Base-by-base conservation (phyloP, 2,329 filamentous ascomycete species). In the Proliferodiscus dingleyae region DNA sequence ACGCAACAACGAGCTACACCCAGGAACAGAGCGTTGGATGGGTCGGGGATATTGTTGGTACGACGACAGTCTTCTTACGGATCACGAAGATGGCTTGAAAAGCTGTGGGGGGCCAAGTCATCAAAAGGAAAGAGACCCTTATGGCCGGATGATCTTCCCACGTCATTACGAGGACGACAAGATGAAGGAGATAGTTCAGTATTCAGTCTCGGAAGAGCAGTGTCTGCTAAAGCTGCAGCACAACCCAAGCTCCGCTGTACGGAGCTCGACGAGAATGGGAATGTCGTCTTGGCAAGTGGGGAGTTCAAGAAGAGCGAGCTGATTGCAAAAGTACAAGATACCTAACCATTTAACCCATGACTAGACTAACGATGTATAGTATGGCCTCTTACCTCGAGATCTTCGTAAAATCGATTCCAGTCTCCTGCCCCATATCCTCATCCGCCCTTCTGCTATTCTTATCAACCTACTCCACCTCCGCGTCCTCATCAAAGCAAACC, bases 281-380 rank as follows among this genome's bases (percentile, higher is more conserved):
- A 94, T 58, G 89, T 96, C 21, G 94, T 91, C 16, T 73, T 97
- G 47, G 86, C 95, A 16, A 94, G 94, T 63, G 89, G 89, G 48
- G 93, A 97, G 66, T 97, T 96, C 68, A 94, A 93, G 70, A 98
- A 98, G 75, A 93, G 83, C 60, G 93, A 98, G 70, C 74, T 98
- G 37, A 97, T 96, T 66, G 89, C 90, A 43, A 96, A 93, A 76
- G 87, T 90, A 67, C 42, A 66, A 41, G 4, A 37, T 24, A 41
- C 52, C 57, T 34, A 62, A 16, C 22, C 10, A 7, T 32, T 37
- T 30, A 40, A 46, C 33, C 13, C 11, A 23, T 19, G 15, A 28
- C 37, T 19, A 22, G 51, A 43, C 53, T 64, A 41, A 62, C 53
- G 16, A 5, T n/a, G 4, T 49, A 55, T 54, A 91, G 87, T 96